phyloP scores from a whole-genome alignment of 768 basidiomycete species.

The Lentinula edodes region DNA sequence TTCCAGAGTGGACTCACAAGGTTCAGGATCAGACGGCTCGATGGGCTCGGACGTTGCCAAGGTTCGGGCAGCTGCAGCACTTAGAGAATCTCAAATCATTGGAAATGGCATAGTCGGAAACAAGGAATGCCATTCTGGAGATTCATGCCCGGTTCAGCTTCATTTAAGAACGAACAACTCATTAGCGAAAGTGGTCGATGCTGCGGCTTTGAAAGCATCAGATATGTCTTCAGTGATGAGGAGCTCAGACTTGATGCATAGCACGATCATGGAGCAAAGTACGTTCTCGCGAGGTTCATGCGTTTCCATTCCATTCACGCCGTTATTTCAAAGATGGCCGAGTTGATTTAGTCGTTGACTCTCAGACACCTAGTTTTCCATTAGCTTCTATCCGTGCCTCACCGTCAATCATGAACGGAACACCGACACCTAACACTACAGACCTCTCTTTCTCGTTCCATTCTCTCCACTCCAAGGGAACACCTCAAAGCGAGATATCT shows the following conservation, averaged over 20 bases:
- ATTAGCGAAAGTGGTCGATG: constrained; percentile 14
- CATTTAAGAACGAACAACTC: background rate
- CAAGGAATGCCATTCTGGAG: background rate
- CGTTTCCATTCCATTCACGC: background rate
- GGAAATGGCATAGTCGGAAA: background rate
- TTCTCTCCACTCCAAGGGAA: background rate
- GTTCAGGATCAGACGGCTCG: background rate
- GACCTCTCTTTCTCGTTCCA: background rate
- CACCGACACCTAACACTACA: background rate
- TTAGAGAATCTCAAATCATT: background rate
- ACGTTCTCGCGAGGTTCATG: background rate
- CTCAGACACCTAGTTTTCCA: background rate
- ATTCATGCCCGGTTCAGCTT: background rate
- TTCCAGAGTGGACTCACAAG: background rate
- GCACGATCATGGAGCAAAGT: constrained; percentile 49
- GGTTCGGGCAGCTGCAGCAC: background rate
- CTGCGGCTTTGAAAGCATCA: constrained; percentile 11
- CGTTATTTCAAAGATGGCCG: background rate
- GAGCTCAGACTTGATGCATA: constrained; percentile 33
- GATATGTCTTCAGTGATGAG: constrained; percentile 9
- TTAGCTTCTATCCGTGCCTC: background rate
- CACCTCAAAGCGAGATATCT: background rate
- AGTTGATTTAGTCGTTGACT: constrained; percentile 3
- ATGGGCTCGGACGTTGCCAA: background rate
- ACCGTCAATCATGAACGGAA: background rate